Percentiles rank a stretch among this genome's conserved stretches.
Conservation (phyloP, 441 rosid genomes). For the Adansonia gregorii region DNA sequence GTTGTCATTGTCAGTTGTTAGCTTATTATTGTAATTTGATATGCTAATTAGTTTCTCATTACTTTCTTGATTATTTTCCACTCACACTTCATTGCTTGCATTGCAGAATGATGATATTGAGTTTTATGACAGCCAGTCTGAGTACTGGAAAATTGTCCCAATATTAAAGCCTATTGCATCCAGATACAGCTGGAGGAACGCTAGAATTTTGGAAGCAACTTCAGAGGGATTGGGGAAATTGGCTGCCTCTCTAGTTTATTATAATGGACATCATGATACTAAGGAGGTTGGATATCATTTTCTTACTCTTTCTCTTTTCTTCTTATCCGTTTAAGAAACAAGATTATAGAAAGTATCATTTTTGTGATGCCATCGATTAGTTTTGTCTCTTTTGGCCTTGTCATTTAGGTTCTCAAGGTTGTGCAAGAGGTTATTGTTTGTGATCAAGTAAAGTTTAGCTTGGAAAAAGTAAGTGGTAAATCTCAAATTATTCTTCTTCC, state of each 20-base stretch:
- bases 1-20: conserved; percentile 2
- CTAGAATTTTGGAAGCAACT: conserved; percentile 63
- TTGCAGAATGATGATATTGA: conserved; percentile 79
- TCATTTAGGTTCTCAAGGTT: conserved; percentile 68
- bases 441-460: conserved; percentile 63
- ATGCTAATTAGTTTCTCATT: conserved; percentile 24
- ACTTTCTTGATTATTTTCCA: conserved; percentile 36
- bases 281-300: conserved; percentile 57
- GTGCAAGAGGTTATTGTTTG: conserved; percentile 85
- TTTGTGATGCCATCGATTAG: conserved; percentile 1
- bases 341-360: neutral
- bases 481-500: conserved; percentile 71
- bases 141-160: conserved; percentile 56
- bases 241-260: conserved; percentile 75
- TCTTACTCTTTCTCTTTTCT: conserved; percentile 18
- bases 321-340: conserved; percentile 8
- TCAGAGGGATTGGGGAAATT: conserved; percentile 77
- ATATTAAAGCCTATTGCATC: conserved; percentile 53
- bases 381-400: conserved; percentile 26
- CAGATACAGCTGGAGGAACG: conserved; percentile 55
- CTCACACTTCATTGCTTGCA: conserved; percentile 38
- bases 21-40: conserved; percentile 19
- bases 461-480: conserved; percentile 45
- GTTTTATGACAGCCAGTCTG: conserved; percentile 59
- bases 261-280: conserved; percentile 49